Evolutionary conservation across 768 basidiomycete species (phyloP), one percentile per base, ranked within the genome.

Genomic region (Lactarius deliciosus): DNA sequence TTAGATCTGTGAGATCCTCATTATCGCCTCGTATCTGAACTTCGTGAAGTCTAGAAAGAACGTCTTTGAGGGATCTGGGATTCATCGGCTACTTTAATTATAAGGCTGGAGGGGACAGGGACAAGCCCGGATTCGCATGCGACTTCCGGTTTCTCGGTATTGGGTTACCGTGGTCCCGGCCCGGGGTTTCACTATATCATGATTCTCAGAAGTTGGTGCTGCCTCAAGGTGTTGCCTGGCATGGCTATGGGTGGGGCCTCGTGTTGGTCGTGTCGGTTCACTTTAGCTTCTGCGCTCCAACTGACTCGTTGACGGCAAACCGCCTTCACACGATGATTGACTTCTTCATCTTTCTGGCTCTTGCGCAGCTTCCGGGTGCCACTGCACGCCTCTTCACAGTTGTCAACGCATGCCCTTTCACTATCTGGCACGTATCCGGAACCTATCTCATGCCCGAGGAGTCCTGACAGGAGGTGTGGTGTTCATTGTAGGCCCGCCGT

Each of bases 391-490:
- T 53, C 3, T 68, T 69, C 58, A 69, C 68, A 6, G 54, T 69
- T 10, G 66, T 68, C 30, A 69, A 69, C 20, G 8, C 54, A 20
- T 69, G 68, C 50, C 18, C 68, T 5, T 69, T 68, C 55, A 69
- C 68, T 10, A 54, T 69, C 43, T 69, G 68, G 68, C 25, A 60
- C 15, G 68, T 63, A 38, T 11, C 43, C 5, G 3, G 8, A 20
- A 4, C 13, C 20, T 54, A 38, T 64, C 20, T 15, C 13, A 10
- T 15, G 30, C 18, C 13, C 32, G 18, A 22, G 11, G n/a, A 2
- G 34, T 41, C 57, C 64, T 66, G 58, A 65, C 64, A 13, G 5
- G 34, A 3, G 32, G n/a, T 22, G 25, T 53, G 11, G 25, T 7
- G 32, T 11, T 22, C n/a, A 22, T 13, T 38, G 3, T 28, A 69